These are phyloP conservation scores for Williopsis jadinii DNA, from an alignment of 1,139 yeast genomes.

Conservation along the genomic window DNA sequence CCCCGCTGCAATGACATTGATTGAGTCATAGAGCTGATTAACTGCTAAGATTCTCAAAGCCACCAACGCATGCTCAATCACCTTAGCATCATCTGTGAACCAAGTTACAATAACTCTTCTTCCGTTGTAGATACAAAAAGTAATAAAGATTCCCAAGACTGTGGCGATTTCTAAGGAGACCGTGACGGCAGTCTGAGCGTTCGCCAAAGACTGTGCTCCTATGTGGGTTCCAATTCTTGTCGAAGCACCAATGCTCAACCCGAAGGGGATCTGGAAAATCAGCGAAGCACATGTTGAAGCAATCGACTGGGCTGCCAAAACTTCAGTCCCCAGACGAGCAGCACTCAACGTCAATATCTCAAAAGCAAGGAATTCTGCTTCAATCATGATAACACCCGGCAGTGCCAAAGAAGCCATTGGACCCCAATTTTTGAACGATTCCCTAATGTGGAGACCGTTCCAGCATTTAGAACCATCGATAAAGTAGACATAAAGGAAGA, in stretches of 20 bases:
- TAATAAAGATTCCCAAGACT: constrained; percentile 26
- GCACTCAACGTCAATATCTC: constrained; percentile 35
- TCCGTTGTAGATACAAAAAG: constrained; percentile 23
- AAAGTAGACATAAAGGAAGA: constrained; percentile 25
- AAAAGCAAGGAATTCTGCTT: constrained; percentile 37
- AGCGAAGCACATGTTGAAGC: constrained; percentile 33
- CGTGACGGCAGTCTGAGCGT: constrained; percentile 26
- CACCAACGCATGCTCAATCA: constrained; percentile 41
- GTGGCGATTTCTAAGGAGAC: constrained; percentile 25
- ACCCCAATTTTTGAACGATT: constrained; percentile 28
- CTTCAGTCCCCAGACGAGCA: constrained; percentile 33
- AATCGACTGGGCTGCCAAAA: constrained; percentile 36
- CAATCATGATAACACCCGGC: constrained; percentile 37
- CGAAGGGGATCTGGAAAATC: constrained; percentile 35
- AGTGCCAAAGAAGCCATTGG: constrained; percentile 31
- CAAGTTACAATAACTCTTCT: constrained; percentile 20
- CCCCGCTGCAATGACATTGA: constrained; percentile 55
- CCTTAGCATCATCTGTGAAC: constrained; percentile 29
- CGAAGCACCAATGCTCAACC: constrained; percentile 34
- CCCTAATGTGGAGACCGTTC: constrained; percentile 28
- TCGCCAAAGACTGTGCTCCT: constrained; percentile 26
- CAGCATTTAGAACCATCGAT: constrained; percentile 40
- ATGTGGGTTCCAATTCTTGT: constrained; percentile 34
- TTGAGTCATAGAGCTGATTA: constrained; percentile 49
- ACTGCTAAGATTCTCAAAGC: constrained; percentile 49